phyloP scores from a whole-genome alignment of 805 yeast genomes.

The Kregervanrija pseudodelftensis region DNA sequence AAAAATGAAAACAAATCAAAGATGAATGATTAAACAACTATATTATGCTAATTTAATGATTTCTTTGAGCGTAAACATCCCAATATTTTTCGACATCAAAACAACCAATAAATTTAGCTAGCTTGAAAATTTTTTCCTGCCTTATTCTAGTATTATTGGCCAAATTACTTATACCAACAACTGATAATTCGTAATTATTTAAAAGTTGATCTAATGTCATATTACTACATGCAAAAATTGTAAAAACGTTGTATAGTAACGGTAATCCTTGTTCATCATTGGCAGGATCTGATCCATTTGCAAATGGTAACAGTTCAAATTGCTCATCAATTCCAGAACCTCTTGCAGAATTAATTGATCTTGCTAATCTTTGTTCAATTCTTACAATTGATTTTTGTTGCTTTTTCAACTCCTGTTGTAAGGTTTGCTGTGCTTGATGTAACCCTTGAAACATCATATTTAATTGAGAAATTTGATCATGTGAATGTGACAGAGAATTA shows the following conservation, averaged over 20 bases:
- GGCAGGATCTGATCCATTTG: constrained; percentile 20
- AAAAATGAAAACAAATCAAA: too few relatives aligned
- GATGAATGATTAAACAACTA: not conserved
- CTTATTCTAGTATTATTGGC: constrained; percentile 4
- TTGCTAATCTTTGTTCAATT: constrained; percentile 24
- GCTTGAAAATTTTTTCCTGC: constrained; percentile 18
- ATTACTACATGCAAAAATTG: constrained; percentile 18
- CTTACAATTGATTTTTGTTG: constrained; percentile 17
- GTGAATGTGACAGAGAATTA: too few relatives aligned
- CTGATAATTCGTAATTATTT: constrained; percentile 13
- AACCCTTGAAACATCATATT: not conserved
- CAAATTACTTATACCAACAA: not conserved
- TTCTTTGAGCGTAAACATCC: constrained; percentile 10
- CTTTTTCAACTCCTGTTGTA: constrained; percentile 15
- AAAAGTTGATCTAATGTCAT: constrained; percentile 15
- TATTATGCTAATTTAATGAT: not conserved
- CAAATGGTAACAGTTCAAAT: constrained; percentile 23
- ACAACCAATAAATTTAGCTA: constrained; percentile 27
- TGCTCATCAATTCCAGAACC: constrained; percentile 26
- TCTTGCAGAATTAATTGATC: constrained; percentile 18
- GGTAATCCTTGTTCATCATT: constrained; percentile 20
- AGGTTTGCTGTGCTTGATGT: constrained; percentile 11
- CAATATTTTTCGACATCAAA: constrained; percentile 25
- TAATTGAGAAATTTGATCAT: not conserved
- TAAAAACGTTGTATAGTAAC: constrained; percentile 17